phyloP scores from a whole-genome alignment of 148 eudicot genomes.

The Gaultheria prostrata region DNA sequence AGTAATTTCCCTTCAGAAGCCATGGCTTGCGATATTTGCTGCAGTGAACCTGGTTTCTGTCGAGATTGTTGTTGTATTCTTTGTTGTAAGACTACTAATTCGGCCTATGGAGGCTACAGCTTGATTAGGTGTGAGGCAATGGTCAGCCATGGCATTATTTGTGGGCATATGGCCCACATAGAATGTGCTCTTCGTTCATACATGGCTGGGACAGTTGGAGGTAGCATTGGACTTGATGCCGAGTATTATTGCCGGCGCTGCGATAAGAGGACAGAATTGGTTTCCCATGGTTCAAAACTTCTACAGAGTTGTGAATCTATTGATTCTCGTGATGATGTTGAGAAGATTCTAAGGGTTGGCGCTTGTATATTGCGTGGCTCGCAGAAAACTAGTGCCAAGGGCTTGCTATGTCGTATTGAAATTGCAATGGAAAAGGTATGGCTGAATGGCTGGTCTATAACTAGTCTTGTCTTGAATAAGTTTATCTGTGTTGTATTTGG shows the following conservation, averaged over 20 bases:
- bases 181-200: constrained; percentile 73
- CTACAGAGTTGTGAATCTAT: constrained; percentile 53
- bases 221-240: constrained; percentile 74
- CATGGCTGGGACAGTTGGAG: constrained; percentile 95
- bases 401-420: constrained; percentile 45
- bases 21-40: constrained; percentile 78
- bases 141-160: constrained; percentile 40
- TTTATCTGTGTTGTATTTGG: constrained; percentile 14
- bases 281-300: constrained; percentile 51
- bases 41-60: constrained; percentile 75
- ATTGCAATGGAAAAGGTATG: constrained; percentile 67
- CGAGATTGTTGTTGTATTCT: constrained; percentile 89
- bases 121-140: constrained; percentile 68
- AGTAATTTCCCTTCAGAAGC: constrained; percentile 27
- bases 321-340: constrained; percentile 44
- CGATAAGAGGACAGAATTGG: constrained; percentile 74
- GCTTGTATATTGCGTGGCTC: constrained; percentile 62
- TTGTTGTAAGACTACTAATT: constrained; percentile 47
- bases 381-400: constrained; percentile 46
- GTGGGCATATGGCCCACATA: constrained; percentile 82
- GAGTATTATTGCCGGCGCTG: constrained; percentile 91
- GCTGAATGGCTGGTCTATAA: constrained; percentile 12
- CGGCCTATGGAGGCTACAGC: constrained; percentile 51
- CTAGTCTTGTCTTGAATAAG: constrained; percentile 11
- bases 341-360: constrained; percentile 53